Evolutionary conservation across 2,329 filamentous ascomycete genomes (phyloP), one percentile per base, ranked within the genome.

Genomic region (Ascocoryne sarcoides): DNA sequence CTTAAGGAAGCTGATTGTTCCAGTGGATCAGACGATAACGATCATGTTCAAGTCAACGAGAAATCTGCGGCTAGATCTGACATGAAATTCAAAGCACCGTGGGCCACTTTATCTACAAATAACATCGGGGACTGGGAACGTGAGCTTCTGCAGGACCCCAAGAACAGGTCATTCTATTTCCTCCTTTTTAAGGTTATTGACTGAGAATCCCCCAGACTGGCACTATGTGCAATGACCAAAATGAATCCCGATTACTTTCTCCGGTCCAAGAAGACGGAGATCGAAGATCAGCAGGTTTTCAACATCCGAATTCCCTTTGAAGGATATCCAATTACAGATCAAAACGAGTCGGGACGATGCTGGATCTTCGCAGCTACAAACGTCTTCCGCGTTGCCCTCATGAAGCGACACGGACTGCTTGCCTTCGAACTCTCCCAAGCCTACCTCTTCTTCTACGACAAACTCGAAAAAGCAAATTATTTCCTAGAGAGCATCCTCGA

Each of bases 281-380:
- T 86, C 44, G 64, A 72, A 30, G 82, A 92, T 58, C 81, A 77
- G 40, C 87, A 94, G 41, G 73, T 83, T 46, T 94, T 88, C 76
- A 93, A 89, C 57, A 65, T 88, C 60, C 79, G 78, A 60, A 88
- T 94, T 45, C 83, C 86, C 0, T 71, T 84, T 40, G 87, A 94
- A 61, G 88, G 87, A 36, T 73, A 70, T 0, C 88, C 88, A 0
- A 81, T 94, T 47, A 93, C 88, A 0, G 89, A 93, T 60, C 87
- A 95, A 65, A 73, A 81, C 23, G 75, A 75, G 5, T 88, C 82
- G 2, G 88, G 87, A 5, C 73, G 88, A 48, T 95, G 88, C 69
- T 95, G 88, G 88, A 75, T 94, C 47, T 95, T 95, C 53, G 88
- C 88, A 1, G 78, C 84, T 4, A 92, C 85, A n/a, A 94, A 94